Conservation (phyloP, 2,329 filamentous ascomycete species). For the Cladosporium phlei region DNA sequence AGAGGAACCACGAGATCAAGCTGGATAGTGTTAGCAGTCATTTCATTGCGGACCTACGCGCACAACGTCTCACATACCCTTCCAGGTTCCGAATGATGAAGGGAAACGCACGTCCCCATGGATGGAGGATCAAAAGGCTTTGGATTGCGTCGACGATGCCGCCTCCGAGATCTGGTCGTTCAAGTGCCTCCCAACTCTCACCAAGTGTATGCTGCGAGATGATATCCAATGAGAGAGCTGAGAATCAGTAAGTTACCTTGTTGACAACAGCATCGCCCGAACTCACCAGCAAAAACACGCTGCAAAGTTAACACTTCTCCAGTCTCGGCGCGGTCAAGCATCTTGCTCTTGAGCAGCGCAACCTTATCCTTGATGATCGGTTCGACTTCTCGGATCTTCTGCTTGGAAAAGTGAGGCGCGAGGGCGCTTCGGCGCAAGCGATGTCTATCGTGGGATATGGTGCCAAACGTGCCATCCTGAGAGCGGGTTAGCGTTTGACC, state of each 20-base stretch:
- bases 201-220: slow-evolving; percentile 1
- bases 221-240: slow-evolving; percentile 1
- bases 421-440: not conserved
- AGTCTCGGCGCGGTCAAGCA: not conserved
- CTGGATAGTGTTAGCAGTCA: no score
- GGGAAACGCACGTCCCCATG: not conserved
- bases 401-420: slow-evolving; percentile 1
- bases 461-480: not conserved
- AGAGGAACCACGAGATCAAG: not conserved
- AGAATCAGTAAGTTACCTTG: no score
- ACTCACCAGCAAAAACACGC: not conserved
- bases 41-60: no score
- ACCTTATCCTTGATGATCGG: slow-evolving; percentile 2
- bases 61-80: no score
- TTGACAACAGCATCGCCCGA: no score
- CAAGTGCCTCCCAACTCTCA: slow-evolving; percentile 3
- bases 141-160: not conserved
- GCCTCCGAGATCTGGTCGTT: not conserved
- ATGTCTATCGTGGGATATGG: not conserved
- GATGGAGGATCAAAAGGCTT: not conserved
- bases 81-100: not conserved
- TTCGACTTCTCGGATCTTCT: slow-evolving; percentile 4
- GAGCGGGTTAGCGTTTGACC: no score
- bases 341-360: not conserved
- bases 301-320: slow-evolving; percentile 2